phyloP scores from a whole-genome alignment of 208 protist genomes.

The Trypanosoma theileri region DNA sequence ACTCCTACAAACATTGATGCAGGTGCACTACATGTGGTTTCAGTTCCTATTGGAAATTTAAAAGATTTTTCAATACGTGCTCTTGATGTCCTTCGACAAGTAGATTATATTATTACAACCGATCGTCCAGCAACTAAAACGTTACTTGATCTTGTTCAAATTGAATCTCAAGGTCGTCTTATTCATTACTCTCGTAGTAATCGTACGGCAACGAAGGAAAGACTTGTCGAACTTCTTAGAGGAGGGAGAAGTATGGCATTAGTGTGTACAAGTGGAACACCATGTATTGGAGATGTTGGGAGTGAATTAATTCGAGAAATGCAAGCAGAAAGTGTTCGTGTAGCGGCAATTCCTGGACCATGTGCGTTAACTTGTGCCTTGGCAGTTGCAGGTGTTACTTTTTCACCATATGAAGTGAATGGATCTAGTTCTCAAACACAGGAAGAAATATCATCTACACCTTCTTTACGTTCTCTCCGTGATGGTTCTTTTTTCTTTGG shows the following conservation, averaged over 20 bases:
- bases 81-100: constrained; percentile 75
- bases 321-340: constrained; percentile 72
- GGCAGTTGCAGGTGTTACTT: constrained; percentile 67
- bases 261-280: constrained; percentile 84
- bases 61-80: constrained; percentile 89
- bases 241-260: constrained; percentile 90
- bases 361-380: constrained; percentile 81
- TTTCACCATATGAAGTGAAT: constrained; percentile 46
- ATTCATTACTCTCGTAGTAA: constrained; percentile 87
- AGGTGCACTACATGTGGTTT: constrained; percentile 80
- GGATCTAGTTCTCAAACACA: background rate
- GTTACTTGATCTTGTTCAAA: constrained; percentile 82
- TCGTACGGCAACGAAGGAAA: constrained; percentile 53
- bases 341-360: constrained; percentile 79
- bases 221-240: constrained; percentile 82
- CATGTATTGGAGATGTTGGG: constrained; percentile 86
- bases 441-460: background rate
- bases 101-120: constrained; percentile 89
- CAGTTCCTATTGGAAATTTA: constrained; percentile 90
- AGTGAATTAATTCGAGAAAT: constrained; percentile 81
- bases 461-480: constrained; percentile 29
- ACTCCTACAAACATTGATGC: constrained; percentile 78
- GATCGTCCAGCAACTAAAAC: constrained; percentile 82
- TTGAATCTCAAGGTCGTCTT: constrained; percentile 74
- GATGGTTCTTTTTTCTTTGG: constrained; percentile 89